Percentiles rank a stretch among this genome's conserved stretches.
phyloP scores from a whole-genome alignment of 2,329 filamentous ascomycete species.

The Blastomyces parvus region DNA sequence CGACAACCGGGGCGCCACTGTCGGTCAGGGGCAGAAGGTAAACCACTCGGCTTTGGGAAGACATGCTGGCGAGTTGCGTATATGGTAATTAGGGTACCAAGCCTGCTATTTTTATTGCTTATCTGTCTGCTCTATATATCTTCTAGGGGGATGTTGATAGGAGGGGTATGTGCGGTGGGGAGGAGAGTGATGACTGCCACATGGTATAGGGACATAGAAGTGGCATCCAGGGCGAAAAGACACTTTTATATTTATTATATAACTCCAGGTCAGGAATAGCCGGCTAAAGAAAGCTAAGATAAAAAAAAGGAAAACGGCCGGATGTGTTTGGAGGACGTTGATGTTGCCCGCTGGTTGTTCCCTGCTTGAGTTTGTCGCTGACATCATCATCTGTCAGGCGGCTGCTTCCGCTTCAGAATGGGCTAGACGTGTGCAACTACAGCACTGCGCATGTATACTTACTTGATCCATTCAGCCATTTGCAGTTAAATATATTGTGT shows the following conservation, averaged over 20 bases:
- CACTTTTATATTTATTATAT: neutral
- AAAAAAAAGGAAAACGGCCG: neutral
- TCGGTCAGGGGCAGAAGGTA: slow-evolving; percentile 88
- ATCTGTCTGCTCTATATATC: neutral
- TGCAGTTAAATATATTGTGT: neutral
- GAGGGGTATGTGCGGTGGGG: neutral
- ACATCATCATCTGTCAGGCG: neutral
- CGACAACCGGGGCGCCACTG: slow-evolving; percentile 80
- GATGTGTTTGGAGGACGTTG: neutral
- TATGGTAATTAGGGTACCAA: neutral
- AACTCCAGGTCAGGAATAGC: neutral
- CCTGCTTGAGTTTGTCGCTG: neutral
- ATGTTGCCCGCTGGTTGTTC: too few relatives aligned
- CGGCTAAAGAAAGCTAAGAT: neutral
- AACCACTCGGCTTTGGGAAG: slow-evolving; percentile 36
- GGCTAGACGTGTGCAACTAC: too few relatives aligned
- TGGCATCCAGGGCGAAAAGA: neutral
- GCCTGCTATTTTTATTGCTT: neutral
- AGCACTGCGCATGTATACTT: too few relatives aligned
- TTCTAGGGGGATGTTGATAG: neutral
- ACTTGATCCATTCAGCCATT: too few relatives aligned
- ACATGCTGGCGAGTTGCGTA: neutral
- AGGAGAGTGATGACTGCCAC: neutral
- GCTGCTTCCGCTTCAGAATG: too few relatives aligned
- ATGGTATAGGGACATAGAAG: neutral